These are phyloP conservation scores for Pseudogymnoascus sp. DNA, from an alignment of 2,329 filamentous ascomycete species.

Conservation along the genomic window DNA sequence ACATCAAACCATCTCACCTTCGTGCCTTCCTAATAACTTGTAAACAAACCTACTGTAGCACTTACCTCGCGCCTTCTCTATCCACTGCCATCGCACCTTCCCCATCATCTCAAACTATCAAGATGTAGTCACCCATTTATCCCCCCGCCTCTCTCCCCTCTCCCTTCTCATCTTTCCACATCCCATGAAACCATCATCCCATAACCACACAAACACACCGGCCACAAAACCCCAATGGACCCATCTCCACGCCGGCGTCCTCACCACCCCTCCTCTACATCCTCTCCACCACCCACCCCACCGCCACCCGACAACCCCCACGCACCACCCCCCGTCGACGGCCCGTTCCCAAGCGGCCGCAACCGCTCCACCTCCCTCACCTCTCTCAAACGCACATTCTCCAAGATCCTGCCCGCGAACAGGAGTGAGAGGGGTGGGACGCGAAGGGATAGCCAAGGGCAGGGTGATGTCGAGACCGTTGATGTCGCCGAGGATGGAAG, in stretches of 20 bases:
- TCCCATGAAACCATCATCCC: not conserved
- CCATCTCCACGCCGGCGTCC: too few relatives aligned
- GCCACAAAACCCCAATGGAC: not conserved
- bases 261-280: not conserved
- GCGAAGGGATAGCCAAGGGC: not conserved
- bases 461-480: not conserved
- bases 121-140: not conserved
- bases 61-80: not conserved
- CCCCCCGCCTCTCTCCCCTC: not conserved
- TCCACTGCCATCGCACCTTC: not conserved
- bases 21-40: not conserved
- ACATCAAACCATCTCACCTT: too few relatives aligned
- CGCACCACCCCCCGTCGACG: not conserved
- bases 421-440: conserved; percentile 1
- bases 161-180: not conserved
- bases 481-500: not conserved
- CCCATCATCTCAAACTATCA: not conserved
- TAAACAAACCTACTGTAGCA: not conserved
- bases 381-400: not conserved
- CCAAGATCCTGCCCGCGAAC: not conserved
- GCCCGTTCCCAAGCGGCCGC: not conserved
- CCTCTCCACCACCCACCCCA: not conserved
- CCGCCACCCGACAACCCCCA: not conserved
- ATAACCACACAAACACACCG: not conserved
- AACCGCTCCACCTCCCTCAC: not conserved